Evolutionary conservation across 2,329 filamentous ascomycete genomes (phyloP), one percentile per base, ranked within the genome.

Genomic region (Scedosporium boydii): DNA sequence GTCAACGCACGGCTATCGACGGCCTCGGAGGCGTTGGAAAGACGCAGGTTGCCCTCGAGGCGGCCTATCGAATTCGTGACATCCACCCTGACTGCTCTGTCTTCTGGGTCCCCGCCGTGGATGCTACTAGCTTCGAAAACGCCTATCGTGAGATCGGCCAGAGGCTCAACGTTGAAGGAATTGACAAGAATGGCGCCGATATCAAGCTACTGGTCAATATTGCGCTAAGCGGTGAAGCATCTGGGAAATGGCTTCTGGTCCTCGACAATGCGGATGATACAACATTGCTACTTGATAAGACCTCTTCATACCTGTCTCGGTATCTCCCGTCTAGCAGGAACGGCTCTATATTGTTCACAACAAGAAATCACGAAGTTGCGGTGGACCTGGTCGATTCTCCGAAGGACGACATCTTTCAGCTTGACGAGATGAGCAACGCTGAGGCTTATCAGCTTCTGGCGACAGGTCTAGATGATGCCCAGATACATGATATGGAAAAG

Each of bases 231-330:
- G 60, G 64, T 4, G 66, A 69, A n/a, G 63, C 42, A n/a, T 63
- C 56, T 1, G 68, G 70, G 1, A 63, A 64, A 1, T 80, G 76
- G 78, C 67, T 80, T 1, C 62, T 80, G 48, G 68, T 81, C 46
- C 59, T 80, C n/a, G 77, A 81, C 61, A 80, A 78, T 59, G 75
- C 74, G 12, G 76, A 80, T 61, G 74, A 80, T 62, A 58, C 58
- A 3, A 63, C 71, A 1, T 62, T 77, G 2, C 61, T 75, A 0
- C 68, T 71, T 46, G 65, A 65, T 55, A 18, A 21, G 5, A 55
- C 51, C 23, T 9, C 63, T 5, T 44, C 64, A 5, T 9, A 61
- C 4, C 64, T 74, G 2, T 51, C 38, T 0, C 61, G 71, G 3
- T 70, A 70, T 64, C 65, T 78, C 4, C 75, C 73, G 0, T 59